Conservation (phyloP, 495 filamentous ascomycete species). For the Trichoderma virens region DNA sequence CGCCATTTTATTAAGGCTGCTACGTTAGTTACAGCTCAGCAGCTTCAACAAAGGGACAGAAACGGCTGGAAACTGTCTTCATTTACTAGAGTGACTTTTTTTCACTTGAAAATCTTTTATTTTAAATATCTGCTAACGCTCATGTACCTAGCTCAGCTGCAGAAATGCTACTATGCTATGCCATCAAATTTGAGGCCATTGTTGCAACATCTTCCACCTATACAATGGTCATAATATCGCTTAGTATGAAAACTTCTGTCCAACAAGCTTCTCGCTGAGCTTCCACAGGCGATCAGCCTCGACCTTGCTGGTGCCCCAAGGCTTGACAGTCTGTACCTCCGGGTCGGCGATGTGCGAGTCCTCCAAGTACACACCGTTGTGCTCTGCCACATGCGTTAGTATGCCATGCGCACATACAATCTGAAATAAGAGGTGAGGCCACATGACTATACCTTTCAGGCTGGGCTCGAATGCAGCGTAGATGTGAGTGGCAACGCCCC, state of each 20-base stretch:
- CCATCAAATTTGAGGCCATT: not conserved
- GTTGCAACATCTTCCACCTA: not conserved
- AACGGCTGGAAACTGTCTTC: too few species aligned
- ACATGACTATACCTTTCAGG: conserved; percentile 22
- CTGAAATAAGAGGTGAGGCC: not conserved
- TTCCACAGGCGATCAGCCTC: conserved; percentile 38
- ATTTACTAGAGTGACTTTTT: too few species aligned
- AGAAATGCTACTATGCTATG: too few species aligned
- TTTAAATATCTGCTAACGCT: too few species aligned
- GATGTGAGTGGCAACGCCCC: conserved; percentile 39
- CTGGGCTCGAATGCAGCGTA: conserved; percentile 38
- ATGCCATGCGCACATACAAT: not conserved
- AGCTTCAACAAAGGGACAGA: too few species aligned
- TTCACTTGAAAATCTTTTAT: too few species aligned
- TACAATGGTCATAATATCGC: not conserved
- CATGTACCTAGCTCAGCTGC: too few species aligned
- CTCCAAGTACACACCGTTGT: conserved; percentile 34
- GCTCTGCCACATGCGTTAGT: conserved; percentile 12
- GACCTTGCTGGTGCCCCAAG: conserved; percentile 29
- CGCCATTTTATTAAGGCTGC: too few species aligned
- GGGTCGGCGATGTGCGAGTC: conserved; percentile 33
- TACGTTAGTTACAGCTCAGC: too few species aligned
- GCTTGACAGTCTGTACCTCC: conserved; percentile 22
- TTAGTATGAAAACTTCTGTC: conserved; percentile 20
- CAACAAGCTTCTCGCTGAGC: conserved; percentile 28